Evolutionary conservation across 768 basidiomycete genomes (phyloP).

Genomic region (Mycena maculata): DNA sequence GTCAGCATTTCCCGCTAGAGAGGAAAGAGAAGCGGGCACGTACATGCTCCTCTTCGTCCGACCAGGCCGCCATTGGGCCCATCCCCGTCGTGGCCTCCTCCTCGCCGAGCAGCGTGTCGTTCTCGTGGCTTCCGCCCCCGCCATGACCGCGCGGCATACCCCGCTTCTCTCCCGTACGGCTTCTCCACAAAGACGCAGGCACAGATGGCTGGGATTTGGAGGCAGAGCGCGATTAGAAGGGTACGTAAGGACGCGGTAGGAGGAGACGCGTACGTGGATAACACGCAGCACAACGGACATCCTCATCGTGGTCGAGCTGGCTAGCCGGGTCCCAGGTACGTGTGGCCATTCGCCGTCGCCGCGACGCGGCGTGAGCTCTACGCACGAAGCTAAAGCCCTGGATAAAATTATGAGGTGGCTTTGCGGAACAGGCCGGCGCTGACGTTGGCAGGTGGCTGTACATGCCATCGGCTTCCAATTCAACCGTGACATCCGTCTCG

Average conservation of each 20-base stretch:
- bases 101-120: conserved; percentile 77
- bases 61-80: conserved; percentile 69
- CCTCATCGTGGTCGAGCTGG: no score
- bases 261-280: conserved; percentile 74
- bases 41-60: conserved; percentile 79
- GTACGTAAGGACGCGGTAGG: conserved; percentile 4
- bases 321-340: no score
- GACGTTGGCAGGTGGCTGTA: no score
- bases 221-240: conserved; percentile 78
- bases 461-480: no score
- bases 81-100: conserved; percentile 67
- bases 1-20: conserved; percentile 31
- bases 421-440: no score
- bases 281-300: no score
- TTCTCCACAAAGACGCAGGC: conserved; percentile 88
- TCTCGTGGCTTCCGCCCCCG: conserved; percentile 70
- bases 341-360: no score
- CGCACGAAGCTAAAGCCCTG: no score
- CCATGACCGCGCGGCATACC: conserved; percentile 79
- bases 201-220: conserved; percentile 97
- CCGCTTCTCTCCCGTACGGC: conserved; percentile 82
- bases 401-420: no score
- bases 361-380: no score
- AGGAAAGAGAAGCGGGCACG: conserved; percentile 47
- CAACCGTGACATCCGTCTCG: no score